Conservation (phyloP, 23 red algal species). For the Gracilaria gracilis region DNA sequence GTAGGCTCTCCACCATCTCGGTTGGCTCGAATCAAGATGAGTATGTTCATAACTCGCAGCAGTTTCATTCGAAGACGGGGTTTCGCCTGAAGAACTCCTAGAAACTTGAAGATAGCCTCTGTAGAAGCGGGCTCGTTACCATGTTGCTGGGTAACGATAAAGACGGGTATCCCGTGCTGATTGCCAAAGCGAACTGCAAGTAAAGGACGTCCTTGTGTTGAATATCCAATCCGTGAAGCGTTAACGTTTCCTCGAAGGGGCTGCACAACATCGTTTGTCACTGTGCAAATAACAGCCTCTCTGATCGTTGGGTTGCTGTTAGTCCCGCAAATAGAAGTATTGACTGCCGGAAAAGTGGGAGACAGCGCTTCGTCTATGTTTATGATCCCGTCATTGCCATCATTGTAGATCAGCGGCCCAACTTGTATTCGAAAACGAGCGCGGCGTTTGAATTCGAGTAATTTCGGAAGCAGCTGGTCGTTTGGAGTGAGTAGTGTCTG, state of each 20-base stretch:
- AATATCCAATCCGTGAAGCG: conserved; percentile 19
- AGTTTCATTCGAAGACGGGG: conserved; percentile 6
- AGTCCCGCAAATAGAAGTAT: background rate
- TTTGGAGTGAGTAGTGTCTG: conserved; percentile 1
- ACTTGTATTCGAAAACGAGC: background rate
- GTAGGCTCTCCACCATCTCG: conserved; percentile 4
- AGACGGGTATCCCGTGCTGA: background rate
- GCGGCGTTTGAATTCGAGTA: conserved; percentile 1
- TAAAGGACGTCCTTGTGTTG: conserved; percentile 6
- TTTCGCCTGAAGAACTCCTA: background rate
- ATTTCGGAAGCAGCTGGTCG: conserved; percentile 2
- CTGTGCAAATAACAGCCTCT: conserved; percentile 24
- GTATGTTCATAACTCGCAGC: background rate
- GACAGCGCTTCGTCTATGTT: conserved; percentile 4
- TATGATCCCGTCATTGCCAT: background rate
- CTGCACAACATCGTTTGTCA: background rate
- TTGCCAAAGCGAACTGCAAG: conserved; percentile 13
- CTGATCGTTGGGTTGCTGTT: background rate
- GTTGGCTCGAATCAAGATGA: conserved; percentile 12
- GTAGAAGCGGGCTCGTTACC: conserved; percentile 29
- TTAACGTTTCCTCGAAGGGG: conserved; percentile 4
- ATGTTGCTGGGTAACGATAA: conserved; percentile 21
- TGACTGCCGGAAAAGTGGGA: background rate
- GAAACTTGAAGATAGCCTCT: conserved; percentile 27
- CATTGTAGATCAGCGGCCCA: background rate